Conservation (phyloP, 768 basidiomycete genomes). For the Guyanaporus albipodus region DNA sequence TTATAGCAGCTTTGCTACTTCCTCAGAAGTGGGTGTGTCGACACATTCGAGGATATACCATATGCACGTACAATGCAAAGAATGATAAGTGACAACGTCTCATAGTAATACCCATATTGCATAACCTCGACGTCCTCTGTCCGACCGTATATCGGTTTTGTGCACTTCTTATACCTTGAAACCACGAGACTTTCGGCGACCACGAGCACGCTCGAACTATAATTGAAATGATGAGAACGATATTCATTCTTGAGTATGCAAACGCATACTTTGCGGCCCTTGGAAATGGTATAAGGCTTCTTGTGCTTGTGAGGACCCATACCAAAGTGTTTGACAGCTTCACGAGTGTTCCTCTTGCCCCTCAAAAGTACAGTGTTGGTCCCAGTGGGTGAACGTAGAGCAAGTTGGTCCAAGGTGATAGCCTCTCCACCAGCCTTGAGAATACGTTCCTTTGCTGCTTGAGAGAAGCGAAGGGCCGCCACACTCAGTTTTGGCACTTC, state of each 20-base stretch:
- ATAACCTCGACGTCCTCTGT: constrained; percentile 28
- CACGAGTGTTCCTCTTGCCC: constrained; percentile 89
- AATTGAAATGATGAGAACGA: constrained; percentile 2
- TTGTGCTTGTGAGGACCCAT: constrained; percentile 99
- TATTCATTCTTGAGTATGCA: background rate
- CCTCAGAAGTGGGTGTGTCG: background rate
- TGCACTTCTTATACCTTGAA: constrained; percentile 79
- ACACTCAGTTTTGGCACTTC: constrained; percentile 87
- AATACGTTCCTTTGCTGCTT: constrained; percentile 90
- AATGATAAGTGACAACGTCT: constrained; percentile 20
- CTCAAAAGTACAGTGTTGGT: constrained; percentile 91
- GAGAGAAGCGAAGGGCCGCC: constrained; percentile 94
- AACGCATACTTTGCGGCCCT: constrained; percentile 82
- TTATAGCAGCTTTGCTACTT: background rate
- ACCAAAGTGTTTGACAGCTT: constrained; percentile 97
- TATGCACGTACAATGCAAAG: constrained; percentile 23
- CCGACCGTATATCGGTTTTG: constrained; percentile 34
- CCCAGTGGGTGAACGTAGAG: constrained; percentile 90
- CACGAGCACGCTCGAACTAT: constrained; percentile 95
- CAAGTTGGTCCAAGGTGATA: constrained; percentile 95
- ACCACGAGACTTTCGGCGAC: constrained; percentile 96
- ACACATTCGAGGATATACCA: constrained; percentile 16
- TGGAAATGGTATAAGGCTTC: constrained; percentile 93
- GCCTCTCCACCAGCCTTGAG: constrained; percentile 92
- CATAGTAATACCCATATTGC: constrained; percentile 31